phyloP scores from a whole-genome alignment of 768 basidiomycete species.

The Phanerodontia chrysosporium region DNA sequence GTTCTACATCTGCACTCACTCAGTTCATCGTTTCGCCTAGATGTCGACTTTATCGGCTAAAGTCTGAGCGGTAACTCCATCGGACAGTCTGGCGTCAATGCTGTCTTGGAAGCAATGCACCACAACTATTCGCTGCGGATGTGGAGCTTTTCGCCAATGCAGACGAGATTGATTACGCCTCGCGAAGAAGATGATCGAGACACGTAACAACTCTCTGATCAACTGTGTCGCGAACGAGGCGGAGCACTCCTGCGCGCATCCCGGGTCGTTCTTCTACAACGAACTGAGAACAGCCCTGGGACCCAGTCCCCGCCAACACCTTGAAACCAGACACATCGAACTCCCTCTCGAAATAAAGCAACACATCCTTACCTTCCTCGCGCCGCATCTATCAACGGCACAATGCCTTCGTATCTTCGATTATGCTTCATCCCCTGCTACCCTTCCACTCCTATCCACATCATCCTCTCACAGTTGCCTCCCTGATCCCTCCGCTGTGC shows the following conservation, averaged over 20 bases:
- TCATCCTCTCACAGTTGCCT: not conserved
- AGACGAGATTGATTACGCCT: not conserved
- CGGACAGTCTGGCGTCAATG: not conserved
- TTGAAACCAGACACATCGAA: not conserved
- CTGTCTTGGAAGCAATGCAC: not conserved
- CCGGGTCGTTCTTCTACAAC: not conserved
- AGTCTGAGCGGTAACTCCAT: not conserved
- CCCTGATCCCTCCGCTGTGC: not conserved
- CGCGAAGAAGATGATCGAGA: not conserved
- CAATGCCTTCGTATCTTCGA: conserved; percentile 2
- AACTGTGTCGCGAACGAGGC: not conserved
- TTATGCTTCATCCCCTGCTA: not conserved
- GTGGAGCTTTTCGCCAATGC: not conserved
- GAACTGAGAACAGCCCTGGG: not conserved
- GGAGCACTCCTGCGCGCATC: not conserved
- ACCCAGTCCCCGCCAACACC: not conserved
- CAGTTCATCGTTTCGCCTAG: not conserved
- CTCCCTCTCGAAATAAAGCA: conserved; percentile 1
- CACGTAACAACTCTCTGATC: not conserved
- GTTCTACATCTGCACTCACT: not conserved
- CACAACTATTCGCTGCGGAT: not conserved
- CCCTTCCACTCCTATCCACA: not conserved
- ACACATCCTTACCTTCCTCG: conserved; percentile 3
- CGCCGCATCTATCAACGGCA: not conserved
- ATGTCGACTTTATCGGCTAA: not conserved